Base-by-base conservation (phyloP, 768 basidiomycete species). In the Butyriboletus loyo region DNA sequence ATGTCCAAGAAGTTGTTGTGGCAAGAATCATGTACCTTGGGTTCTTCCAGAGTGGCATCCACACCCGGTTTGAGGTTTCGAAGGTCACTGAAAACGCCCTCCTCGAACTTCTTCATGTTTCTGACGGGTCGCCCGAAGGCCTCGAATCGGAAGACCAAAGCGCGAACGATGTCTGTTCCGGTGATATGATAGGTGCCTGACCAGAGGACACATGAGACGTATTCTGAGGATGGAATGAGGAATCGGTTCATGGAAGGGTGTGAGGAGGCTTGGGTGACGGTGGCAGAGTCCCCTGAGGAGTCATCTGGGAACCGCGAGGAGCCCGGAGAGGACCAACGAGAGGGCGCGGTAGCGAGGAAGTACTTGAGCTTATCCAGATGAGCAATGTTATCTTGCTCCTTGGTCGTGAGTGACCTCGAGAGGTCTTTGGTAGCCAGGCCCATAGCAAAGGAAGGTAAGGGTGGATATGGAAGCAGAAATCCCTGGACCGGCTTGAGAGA, bases 81-180 rank as follows among this genome's bases (percentile, higher is more conserved):
- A 55, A 98, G 77, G 70, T 98, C 95, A 46, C 85, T 87, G 64
- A 98, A 98, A 39, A 98, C 87, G 46, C 95, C 95, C 71, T 98
- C 95, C 68, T 98, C 95, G 62, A 96, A 98, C 70, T 98, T 98
- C 72, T 97, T 97, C 81, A 92, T 88, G 63, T 92, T 92, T 51
- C 81, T 77, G 36, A 98, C 92, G 0, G 94, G 95, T 9, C 95
- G 77, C 2, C 91, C 90, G 63, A 96, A 96, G 36, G 89, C 87
- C 74, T 93, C 89, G 70, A 96, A 94, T 19, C 94, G 82, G 69
- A 97, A 96, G n/a, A 92, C 87, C 46, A 98, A 77, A 5, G 93
- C 92, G 57, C 95, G 81, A 28, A 98, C 94, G 66, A 98, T 97
- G 72, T 98, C 95, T 7, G 95, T 98, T 30, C 95, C 95, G 3